phyloP scores from a whole-genome alignment of 148 eudicot genomes.

The Diospyros kaki region DNA sequence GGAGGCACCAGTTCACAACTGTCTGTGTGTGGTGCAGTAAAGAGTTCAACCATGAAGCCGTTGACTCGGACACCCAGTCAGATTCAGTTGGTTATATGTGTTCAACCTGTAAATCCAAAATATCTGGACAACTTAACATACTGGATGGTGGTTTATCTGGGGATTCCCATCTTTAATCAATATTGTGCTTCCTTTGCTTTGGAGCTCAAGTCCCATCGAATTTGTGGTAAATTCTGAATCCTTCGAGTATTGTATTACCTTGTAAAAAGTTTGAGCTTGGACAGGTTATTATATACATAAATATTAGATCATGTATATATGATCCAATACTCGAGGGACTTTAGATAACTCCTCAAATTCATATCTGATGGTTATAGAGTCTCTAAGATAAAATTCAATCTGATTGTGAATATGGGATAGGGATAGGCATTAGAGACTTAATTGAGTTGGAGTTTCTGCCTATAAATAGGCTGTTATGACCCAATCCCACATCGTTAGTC shows the following conservation, averaged over 20 bases:
- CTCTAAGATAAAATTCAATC: too few species aligned
- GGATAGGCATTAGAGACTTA: too few species aligned
- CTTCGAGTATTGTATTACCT: background rate
- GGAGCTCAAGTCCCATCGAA: background rate
- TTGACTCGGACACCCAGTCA: constrained; percentile 47
- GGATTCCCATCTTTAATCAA: constrained; percentile 24
- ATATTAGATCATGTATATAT: background rate
- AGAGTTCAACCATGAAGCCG: constrained; percentile 46
- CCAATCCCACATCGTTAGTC: too few species aligned
- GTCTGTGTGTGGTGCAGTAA: constrained; percentile 66
- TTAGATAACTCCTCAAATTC: background rate
- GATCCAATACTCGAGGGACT: too few species aligned
- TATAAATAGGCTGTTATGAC: too few species aligned
- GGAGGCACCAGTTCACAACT: constrained; percentile 27
- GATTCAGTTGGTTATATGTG: constrained; percentile 79
- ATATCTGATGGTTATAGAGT: background rate
- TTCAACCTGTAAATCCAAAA: constrained; percentile 57
- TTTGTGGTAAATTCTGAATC: constrained; percentile 6
- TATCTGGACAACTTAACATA: constrained; percentile 55
- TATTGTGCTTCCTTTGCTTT: background rate
- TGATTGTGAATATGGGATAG: too few species aligned
- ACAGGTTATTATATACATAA: background rate
- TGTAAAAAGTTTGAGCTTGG: background rate
- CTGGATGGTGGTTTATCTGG: constrained; percentile 35
- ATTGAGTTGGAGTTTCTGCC: too few species aligned